phyloP scores from a whole-genome alignment of 208 protist species.

The Crithidia acanthocephali region DNA sequence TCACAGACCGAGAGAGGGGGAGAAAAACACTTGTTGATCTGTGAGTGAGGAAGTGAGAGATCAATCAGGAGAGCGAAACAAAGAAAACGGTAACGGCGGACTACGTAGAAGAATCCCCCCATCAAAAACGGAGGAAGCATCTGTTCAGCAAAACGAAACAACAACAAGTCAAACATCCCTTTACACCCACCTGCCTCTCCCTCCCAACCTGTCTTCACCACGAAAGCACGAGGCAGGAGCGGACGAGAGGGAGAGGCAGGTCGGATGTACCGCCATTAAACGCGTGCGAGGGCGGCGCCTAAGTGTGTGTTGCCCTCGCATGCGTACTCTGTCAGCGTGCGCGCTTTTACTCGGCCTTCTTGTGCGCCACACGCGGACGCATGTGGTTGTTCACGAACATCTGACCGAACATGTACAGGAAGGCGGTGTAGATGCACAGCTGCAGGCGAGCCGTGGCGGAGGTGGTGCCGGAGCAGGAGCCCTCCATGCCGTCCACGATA shows the following conservation, averaged over 20 bases:
- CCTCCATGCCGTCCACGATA: conserved; percentile 32
- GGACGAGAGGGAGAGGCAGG: background rate
- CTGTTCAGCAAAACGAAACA: background rate
- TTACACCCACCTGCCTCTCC: no score
- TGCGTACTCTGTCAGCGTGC: background rate
- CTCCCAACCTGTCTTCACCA: no score
- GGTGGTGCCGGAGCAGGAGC: conserved; percentile 62
- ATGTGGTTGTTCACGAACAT: conserved; percentile 91
- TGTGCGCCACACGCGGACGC: conserved; percentile 27
- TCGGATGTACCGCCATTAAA: background rate
- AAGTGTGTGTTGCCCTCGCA: no score
- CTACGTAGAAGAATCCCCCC: background rate
- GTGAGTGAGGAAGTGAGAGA: background rate
- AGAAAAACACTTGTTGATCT: background rate
- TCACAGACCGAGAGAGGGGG: background rate
- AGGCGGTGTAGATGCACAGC: conserved; percentile 91
- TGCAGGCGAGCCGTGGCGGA: conserved; percentile 63
- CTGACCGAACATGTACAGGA: conserved; percentile 90
- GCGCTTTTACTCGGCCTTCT: conserved; percentile 30
- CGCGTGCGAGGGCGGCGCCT: no score
- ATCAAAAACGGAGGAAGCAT: background rate
- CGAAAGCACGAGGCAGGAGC: background rate
- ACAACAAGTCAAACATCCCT: no score
- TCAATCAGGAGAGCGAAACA: background rate
- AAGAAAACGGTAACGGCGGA: background rate